phyloP scores from a whole-genome alignment of 2,329 filamentous ascomycete genomes.

The Trichoderma simmonsii region DNA sequence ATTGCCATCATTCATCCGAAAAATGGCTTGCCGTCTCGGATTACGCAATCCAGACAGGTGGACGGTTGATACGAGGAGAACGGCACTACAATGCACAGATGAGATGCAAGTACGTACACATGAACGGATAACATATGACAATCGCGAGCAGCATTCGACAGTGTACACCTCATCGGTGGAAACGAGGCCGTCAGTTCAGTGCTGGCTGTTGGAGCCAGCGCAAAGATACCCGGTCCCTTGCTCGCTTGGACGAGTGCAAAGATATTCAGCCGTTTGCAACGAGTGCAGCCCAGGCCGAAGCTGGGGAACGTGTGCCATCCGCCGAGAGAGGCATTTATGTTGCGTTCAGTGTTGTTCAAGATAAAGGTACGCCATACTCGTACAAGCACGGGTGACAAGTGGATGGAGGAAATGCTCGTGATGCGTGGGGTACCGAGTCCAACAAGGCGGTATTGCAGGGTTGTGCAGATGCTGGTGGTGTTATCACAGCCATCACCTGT shows the following conservation, averaged over 20 bases:
- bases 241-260: background rate
- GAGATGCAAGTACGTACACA: background rate
- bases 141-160: background rate
- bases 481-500: background rate
- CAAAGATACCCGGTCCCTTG: background rate
- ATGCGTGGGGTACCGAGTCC: background rate
- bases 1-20: background rate
- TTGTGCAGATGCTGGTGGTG: background rate
- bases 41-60: background rate
- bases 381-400: background rate
- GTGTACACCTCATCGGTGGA: background rate
- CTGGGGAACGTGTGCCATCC: background rate
- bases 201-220: background rate
- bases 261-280: background rate
- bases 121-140: background rate
- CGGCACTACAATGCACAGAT: background rate
- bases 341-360: background rate
- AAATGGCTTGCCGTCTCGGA: background rate
- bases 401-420: background rate
- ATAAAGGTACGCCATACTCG: background rate
- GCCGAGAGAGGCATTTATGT: background rate
- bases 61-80: too few species aligned
- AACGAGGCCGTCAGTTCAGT: background rate
- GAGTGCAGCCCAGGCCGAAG: background rate
- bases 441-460: background rate